phyloP scores from a whole-genome alignment of 2,329 filamentous ascomycete genomes.

The Aspergillus pseudoterreus region DNA sequence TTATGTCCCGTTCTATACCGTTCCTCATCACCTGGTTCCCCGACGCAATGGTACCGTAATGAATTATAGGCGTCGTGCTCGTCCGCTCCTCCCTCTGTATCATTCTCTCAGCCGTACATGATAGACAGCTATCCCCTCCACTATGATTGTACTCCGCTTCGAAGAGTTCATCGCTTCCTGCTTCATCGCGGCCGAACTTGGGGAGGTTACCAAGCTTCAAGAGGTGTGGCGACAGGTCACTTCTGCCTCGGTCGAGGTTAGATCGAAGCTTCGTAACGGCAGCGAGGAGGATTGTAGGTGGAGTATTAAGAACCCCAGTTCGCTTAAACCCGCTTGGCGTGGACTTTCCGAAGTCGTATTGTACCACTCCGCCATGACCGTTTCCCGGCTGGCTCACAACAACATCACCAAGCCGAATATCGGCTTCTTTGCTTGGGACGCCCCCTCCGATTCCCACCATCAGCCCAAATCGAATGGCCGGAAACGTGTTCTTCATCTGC shows the following conservation, averaged over 20 bases:
- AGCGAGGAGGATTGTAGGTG: conserved; percentile 13
- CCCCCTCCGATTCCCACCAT: conserved; percentile 23
- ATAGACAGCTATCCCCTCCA: conserved; percentile 24
- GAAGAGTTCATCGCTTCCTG: conserved; percentile 4
- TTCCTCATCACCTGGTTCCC: conserved; percentile 18
- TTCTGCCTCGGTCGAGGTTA: too few species aligned
- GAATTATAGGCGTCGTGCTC: conserved; percentile 5
- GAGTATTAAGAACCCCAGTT: conserved; percentile 14
- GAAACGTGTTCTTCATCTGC: conserved; percentile 16
- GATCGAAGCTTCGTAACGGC: background rate
- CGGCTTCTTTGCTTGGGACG: conserved; percentile 11
- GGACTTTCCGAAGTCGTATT: conserved; percentile 23
- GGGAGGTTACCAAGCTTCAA: too few species aligned
- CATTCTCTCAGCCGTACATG: conserved; percentile 26
- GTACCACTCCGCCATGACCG: conserved; percentile 19
- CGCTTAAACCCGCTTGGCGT: conserved; percentile 9
- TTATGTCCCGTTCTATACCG: conserved; percentile 3
- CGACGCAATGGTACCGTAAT: conserved; percentile 19
- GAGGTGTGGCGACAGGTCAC: too few species aligned
- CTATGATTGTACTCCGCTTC: conserved; percentile 28
- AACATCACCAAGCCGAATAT: conserved; percentile 23
- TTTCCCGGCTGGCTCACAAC: conserved; percentile 16
- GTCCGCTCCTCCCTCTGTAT: conserved; percentile 4
- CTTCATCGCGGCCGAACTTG: background rate
- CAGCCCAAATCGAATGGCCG: conserved; percentile 14